Conservation (phyloP, 2,329 filamentous ascomycete species). For the Neofusicoccum ribis region DNA sequence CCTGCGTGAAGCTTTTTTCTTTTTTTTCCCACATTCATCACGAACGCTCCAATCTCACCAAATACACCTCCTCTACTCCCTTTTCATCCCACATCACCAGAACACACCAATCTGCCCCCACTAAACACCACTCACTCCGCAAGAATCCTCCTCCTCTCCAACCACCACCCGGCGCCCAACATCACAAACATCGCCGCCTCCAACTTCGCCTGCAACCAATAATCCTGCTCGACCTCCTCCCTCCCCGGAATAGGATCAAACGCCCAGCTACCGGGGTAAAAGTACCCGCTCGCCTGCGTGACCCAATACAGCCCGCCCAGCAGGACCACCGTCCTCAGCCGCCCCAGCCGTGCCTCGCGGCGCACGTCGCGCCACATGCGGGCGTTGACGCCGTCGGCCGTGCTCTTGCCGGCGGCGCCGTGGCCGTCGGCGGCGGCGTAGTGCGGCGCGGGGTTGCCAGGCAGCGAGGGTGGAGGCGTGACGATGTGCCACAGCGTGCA, state of each 20-base stretch:
- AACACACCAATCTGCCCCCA: not conserved
- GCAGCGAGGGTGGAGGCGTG: too few species aligned
- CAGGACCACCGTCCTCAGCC: slow-evolving; percentile 24
- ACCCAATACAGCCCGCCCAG: slow-evolving; percentile 48
- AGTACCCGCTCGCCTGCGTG: slow-evolving; percentile 44
- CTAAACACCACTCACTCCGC: not conserved
- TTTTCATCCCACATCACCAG: not conserved
- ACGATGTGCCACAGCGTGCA: slow-evolving; percentile 39
- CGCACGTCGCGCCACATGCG: not conserved
- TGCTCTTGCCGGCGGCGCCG: not conserved
- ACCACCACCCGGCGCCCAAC: slow-evolving; percentile 1
- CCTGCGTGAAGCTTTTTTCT: not conserved
- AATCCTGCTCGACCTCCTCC: not conserved
- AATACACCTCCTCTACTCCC: not conserved
- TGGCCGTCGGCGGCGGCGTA: not conserved
- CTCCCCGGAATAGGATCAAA: not conserved
- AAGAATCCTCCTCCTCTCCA: slow-evolving; percentile 17
- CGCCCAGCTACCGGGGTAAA: slow-evolving; percentile 43
- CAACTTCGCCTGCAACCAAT: slow-evolving; percentile 8
- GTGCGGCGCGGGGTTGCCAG: slow-evolving; percentile 24
- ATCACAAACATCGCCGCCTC: slow-evolving; percentile 3
- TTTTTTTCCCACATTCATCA: not conserved
- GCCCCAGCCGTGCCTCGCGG: slow-evolving; percentile 3
- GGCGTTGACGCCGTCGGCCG: slow-evolving; percentile 1
- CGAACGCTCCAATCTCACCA: not conserved